phyloP scores from a whole-genome alignment of 2,329 filamentous ascomycete genomes.

The Colletotrichum liriopes region DNA sequence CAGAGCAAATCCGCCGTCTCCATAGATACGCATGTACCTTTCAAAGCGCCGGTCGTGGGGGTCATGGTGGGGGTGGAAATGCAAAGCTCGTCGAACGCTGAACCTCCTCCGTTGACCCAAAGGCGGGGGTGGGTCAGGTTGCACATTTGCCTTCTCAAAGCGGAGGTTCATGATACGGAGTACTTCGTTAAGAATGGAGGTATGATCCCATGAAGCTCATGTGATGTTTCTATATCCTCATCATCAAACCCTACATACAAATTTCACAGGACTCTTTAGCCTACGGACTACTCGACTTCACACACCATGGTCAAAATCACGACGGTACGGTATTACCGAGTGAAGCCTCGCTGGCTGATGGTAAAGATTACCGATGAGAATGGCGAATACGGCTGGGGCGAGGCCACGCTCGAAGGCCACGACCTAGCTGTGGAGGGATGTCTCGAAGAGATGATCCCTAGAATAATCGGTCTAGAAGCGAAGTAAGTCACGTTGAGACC shows the following conservation, averaged over 20 bases:
- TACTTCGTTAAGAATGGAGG: constrained; percentile 29
- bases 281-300: not conserved
- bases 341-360: constrained; percentile 78
- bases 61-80: constrained; percentile 19
- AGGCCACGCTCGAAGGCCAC: constrained; percentile 77
- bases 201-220: not conserved
- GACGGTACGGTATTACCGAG: constrained; percentile 76
- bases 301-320: constrained; percentile 62
- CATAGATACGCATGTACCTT: no score
- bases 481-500: constrained; percentile 60
- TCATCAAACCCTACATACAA: no score
- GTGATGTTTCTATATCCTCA: not conserved
- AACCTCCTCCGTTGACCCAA: not conserved
- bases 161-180: not conserved
- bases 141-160: not conserved
- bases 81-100: constrained; percentile 10
- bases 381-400: constrained; percentile 75
- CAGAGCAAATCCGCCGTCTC: not conserved
- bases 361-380: constrained; percentile 77
- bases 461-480: constrained; percentile 74
- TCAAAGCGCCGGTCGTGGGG: constrained; percentile 20
- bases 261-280: not conserved
- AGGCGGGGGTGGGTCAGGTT: constrained; percentile 8
- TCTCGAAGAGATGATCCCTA: constrained; percentile 71
- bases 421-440: constrained; percentile 77